Evolutionary conservation across 192 early-diverging fungal species (phyloP).

Genomic region (Podochytrium sp.): DNA sequence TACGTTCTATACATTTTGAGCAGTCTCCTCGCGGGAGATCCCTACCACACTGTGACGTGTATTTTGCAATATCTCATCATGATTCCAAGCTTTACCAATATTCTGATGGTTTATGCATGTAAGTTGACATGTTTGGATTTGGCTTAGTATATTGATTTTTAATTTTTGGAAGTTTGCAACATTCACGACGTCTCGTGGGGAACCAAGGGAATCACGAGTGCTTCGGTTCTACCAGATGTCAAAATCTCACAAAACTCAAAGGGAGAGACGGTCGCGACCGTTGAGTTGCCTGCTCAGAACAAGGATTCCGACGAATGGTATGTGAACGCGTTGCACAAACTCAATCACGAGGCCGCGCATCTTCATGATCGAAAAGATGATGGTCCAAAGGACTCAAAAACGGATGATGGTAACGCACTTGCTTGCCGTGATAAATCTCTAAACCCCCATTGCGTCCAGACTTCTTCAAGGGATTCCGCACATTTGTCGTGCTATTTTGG

Average conservation of each 20-base stretch:
- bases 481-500: constrained; percentile 56
- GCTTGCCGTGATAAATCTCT: no score
- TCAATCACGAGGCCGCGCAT: constrained; percentile 53
- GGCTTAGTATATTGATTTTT: neutral
- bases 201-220: constrained; percentile 55
- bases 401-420: no score
- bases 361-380: constrained; percentile 53
- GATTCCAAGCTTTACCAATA: constrained; percentile 88
- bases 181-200: constrained; percentile 66
- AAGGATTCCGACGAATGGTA: constrained; percentile 78
- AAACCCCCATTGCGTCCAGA: no score
- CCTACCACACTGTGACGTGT: constrained; percentile 89
- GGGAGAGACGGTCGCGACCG: constrained; percentile 65
- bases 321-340: constrained; percentile 44
- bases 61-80: constrained; percentile 89
- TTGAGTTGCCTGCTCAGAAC: constrained; percentile 71
- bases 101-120: constrained; percentile 89
- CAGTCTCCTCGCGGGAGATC: constrained; percentile 82
- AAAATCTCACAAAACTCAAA: constrained; percentile 67
- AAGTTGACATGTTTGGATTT: constrained; percentile 44
- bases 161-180: constrained; percentile 45
- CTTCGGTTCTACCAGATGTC: constrained; percentile 71
- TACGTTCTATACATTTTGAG: constrained; percentile 83
- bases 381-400: constrained; percentile 14
- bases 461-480: constrained; percentile 68